phyloP scores from a whole-genome alignment of 75 land plant species.

The Chamaecyparis obtusa region DNA sequence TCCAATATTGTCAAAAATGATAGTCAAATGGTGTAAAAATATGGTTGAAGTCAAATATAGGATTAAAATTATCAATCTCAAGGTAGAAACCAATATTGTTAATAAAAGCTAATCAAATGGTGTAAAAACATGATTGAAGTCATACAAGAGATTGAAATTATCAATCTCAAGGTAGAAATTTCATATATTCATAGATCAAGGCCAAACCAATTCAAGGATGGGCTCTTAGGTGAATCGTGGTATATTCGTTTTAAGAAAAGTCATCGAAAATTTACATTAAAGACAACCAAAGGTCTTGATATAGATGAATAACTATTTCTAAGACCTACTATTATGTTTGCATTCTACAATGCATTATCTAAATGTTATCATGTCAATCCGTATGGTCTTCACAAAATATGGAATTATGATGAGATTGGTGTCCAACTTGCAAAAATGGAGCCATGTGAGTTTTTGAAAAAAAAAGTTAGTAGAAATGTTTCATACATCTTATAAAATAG shows the following conservation, averaged over 20 bases:
- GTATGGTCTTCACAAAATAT: neutral
- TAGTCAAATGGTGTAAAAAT: neutral
- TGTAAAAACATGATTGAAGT: no score
- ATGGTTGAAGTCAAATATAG: neutral
- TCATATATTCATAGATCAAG: no score
- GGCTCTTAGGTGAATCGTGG: neutral
- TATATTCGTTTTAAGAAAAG: neutral
- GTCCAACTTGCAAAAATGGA: neutral
- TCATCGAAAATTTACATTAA: neutral
- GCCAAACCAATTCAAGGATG: neutral
- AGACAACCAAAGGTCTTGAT: neutral
- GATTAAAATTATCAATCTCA: neutral
- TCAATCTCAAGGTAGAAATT: no score
- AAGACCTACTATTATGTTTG: neutral
- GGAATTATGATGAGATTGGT: neutral
- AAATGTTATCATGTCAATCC: neutral
- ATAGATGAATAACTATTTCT: neutral
- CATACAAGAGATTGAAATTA: no score
- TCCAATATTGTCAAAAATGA: neutral
- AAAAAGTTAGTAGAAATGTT: neutral
- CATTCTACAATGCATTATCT: neutral
- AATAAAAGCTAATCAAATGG: no score
- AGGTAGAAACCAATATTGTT: no score
- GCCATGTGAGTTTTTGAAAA: neutral
- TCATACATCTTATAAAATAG: neutral